Percentiles rank a stretch among this genome's conserved stretches.
These are phyloP conservation scores for Phytophthora hybrid DNA, from an alignment of 352 stramenopile genomes.

Conservation along the genomic window DNA sequence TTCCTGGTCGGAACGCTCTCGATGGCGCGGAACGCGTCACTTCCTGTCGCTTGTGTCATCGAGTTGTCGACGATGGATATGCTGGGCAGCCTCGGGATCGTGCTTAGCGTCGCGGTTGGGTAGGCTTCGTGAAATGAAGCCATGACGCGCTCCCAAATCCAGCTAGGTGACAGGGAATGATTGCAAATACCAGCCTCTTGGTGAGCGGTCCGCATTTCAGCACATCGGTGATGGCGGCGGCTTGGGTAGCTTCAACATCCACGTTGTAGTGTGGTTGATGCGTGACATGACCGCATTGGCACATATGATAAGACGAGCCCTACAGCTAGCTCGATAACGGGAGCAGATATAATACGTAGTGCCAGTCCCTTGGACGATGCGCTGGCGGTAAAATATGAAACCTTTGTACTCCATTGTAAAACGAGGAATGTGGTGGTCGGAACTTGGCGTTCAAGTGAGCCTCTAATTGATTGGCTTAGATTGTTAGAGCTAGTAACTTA, in stretches of 20 bases:
- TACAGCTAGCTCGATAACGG: background rate
- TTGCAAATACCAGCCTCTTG: background rate
- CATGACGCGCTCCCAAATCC: conserved; percentile 13
- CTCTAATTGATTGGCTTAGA: too few relatives aligned
- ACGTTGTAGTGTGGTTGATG: background rate
- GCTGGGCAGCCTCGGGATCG: background rate
- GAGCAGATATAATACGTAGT: conserved; percentile 16
- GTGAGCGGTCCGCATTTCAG: conserved; percentile 2
- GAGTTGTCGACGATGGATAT: conserved; percentile 16
- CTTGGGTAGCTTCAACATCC: background rate
- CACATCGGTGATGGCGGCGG: conserved; percentile 2
- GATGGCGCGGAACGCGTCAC: conserved; percentile 14
- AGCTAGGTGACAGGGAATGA: conserved; percentile 2
- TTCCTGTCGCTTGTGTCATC: background rate
- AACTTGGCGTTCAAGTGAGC: too few relatives aligned
- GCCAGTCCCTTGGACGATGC: background rate
- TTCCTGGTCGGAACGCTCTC: conserved; percentile 10
- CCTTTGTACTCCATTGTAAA: too few relatives aligned
- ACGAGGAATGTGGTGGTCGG: too few relatives aligned
- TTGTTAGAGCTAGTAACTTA: too few relatives aligned
- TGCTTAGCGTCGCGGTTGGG: background rate
- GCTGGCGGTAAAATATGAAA: too few relatives aligned
- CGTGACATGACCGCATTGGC: too few relatives aligned
- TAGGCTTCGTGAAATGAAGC: background rate
- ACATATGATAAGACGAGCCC: background rate